Conservation (phyloP, 805 yeast genomes). For the Spathaspora boniae region DNA sequence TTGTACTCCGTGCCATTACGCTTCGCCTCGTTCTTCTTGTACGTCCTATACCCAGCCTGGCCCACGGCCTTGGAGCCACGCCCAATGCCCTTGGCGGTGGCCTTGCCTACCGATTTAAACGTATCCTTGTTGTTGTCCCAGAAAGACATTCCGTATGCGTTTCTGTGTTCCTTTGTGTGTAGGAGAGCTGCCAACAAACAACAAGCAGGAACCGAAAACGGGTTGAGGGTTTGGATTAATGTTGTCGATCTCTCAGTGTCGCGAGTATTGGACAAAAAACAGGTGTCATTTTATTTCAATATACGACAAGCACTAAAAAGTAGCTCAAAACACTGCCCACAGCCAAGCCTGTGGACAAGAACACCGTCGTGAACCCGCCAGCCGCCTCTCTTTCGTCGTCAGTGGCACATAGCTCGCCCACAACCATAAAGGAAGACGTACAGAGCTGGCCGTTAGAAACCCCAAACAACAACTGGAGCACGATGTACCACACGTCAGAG, state of each 20-base stretch:
- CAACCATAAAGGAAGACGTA: constrained; percentile 76
- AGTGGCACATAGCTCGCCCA: constrained; percentile 54
- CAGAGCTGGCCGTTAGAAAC: constrained; percentile 83
- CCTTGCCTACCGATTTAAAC: constrained; percentile 46
- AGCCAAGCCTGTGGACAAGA: constrained; percentile 74
- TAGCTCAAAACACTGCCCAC: constrained; percentile 78
- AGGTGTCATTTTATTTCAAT: too few species aligned
- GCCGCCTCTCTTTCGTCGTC: constrained; percentile 84
- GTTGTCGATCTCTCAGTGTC: too few species aligned
- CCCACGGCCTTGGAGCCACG: constrained; percentile 46
- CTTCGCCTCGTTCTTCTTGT: constrained; percentile 38
- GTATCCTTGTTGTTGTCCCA: constrained; percentile 48
- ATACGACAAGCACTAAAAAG: constrained; percentile 16
- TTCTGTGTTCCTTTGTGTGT: too few species aligned
- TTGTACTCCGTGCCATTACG: constrained; percentile 17
- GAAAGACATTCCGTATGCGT: constrained; percentile 29
- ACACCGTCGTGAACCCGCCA: constrained; percentile 85
- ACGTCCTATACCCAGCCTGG: constrained; percentile 50
- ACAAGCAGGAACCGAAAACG: too few species aligned
- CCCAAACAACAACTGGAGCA: constrained; percentile 77
- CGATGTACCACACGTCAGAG: constrained; percentile 65
- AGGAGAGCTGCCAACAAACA: too few species aligned
- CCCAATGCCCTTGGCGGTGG: constrained; percentile 50
- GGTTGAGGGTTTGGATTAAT: too few species aligned
- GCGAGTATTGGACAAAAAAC: too few species aligned